These are phyloP conservation scores for Volvox africanus DNA, from an alignment of 139 green algal species.

Conservation along the genomic window DNA sequence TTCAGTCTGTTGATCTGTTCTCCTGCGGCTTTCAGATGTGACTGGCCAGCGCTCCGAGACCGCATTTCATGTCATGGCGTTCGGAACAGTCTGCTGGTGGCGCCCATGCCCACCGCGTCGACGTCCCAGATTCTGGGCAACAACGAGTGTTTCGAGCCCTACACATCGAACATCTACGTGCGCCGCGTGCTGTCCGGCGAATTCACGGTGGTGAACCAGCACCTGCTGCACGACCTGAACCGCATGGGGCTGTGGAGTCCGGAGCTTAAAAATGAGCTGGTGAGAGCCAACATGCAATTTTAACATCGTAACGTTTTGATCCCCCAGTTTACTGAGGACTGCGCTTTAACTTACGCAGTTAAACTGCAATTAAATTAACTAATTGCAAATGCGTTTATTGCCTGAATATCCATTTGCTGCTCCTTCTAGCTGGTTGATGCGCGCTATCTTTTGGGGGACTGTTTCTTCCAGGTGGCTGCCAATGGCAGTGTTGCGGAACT, in stretches of 20 bases:
- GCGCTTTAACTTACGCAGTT: too few species aligned
- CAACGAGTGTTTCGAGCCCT: slow-evolving; percentile 99
- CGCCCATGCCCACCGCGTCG: slow-evolving; percentile 97
- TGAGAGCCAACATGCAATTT: slow-evolving; percentile 66
- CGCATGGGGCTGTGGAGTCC: slow-evolving; percentile 90
- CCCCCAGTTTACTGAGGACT: too few species aligned
- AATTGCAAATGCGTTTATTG: too few species aligned
- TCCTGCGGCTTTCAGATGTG: slow-evolving; percentile 73
- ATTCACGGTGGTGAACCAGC: slow-evolving; percentile 98
- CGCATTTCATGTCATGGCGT: slow-evolving; percentile 89
- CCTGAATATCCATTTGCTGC: too few species aligned
- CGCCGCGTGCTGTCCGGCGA: slow-evolving; percentile 95
- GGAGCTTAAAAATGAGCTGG: slow-evolving; percentile 96
- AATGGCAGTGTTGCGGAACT: slow-evolving; percentile 75
- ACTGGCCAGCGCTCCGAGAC: slow-evolving; percentile 88
- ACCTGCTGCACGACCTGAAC: slow-evolving; percentile 96
- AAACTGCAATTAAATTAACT: too few species aligned
- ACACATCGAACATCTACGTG: slow-evolving; percentile 99
- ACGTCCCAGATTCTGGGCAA: slow-evolving; percentile 95
- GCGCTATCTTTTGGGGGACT: too few species aligned
- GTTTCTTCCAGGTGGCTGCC: slow-evolving; percentile 58
- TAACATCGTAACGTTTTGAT: too few species aligned
- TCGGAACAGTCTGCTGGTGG: slow-evolving; percentile 97
- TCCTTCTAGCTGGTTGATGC: too few species aligned
- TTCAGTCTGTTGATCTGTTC: too few species aligned